Evolutionary conservation across 2,329 filamentous ascomycete species (phyloP).

Genomic region (Pyrenophora graminea): DNA sequence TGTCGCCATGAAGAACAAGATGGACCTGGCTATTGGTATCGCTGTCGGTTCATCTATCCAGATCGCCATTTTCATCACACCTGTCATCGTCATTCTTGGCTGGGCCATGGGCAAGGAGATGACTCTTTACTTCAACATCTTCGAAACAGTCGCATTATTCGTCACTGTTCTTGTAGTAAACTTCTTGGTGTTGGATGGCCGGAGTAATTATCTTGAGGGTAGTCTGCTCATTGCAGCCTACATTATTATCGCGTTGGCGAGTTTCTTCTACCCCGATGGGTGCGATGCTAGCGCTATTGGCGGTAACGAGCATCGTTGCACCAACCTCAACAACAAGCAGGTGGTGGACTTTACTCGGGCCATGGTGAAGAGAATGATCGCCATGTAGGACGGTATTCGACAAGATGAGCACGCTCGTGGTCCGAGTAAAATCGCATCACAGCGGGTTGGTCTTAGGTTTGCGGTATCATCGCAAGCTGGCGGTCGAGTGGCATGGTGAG

Average conservation of each 20-base stretch:
- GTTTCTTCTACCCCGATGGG: slow-evolving; percentile 56
- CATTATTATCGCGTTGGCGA: slow-evolving; percentile 70
- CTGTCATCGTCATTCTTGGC: slow-evolving; percentile 74
- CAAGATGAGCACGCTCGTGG: background rate
- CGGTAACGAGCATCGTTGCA: slow-evolving; percentile 41
- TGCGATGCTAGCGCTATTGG: slow-evolving; percentile 51
- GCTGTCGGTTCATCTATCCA: slow-evolving; percentile 81
- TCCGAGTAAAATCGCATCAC: slow-evolving; percentile 3
- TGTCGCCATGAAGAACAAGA: slow-evolving; percentile 81
- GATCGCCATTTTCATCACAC: slow-evolving; percentile 77
- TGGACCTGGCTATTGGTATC: slow-evolving; percentile 81
- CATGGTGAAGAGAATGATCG: slow-evolving; percentile 27
- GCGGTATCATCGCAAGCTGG: no score
- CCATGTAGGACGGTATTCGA: slow-evolving; percentile 9
- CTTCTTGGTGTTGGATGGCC: slow-evolving; percentile 81
- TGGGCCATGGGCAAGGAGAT: slow-evolving; percentile 78
- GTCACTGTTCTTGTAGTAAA: slow-evolving; percentile 84
- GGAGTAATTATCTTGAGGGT: slow-evolving; percentile 82
- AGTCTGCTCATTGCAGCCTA: slow-evolving; percentile 77
- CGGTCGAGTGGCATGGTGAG: slow-evolving; percentile 7
- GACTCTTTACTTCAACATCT: slow-evolving; percentile 65
- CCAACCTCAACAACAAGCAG: background rate
- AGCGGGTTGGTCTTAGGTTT: background rate
- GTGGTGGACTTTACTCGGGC: slow-evolving; percentile 14
- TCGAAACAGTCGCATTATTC: slow-evolving; percentile 73